Conservation (phyloP, 2,329 filamentous ascomycete species). For the Saccharata proteae region DNA sequence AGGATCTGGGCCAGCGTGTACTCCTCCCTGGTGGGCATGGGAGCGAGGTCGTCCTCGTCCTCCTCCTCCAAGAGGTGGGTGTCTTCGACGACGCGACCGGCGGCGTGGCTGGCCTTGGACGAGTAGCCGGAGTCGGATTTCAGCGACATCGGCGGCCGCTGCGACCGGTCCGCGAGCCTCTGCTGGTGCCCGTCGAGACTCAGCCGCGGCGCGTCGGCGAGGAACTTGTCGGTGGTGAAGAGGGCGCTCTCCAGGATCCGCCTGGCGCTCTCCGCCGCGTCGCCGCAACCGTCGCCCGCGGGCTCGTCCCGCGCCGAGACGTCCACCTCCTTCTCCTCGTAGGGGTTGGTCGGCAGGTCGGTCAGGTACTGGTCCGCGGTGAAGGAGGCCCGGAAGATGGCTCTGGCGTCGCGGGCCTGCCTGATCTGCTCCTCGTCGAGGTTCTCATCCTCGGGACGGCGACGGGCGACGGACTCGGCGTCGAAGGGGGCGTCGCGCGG, state of each 20-base stretch:
- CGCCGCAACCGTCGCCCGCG: constrained; percentile 1
- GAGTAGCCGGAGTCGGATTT: constrained; percentile 29
- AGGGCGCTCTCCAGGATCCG: constrained; percentile 16
- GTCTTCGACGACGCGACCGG: neutral
- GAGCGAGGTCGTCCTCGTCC: too few species aligned
- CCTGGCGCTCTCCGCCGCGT: neutral
- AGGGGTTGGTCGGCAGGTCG: constrained; percentile 18
- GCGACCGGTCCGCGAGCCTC: constrained; percentile 1
- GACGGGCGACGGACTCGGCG: neutral
- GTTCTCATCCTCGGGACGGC: neutral
- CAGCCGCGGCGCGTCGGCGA: neutral
- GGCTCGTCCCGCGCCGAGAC: constrained; percentile 3
- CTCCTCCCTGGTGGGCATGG: too few species aligned
- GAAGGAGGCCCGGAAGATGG: neutral
- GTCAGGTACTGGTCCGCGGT: constrained; percentile 18
- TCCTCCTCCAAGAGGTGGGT: too few species aligned
- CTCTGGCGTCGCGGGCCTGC: neutral
- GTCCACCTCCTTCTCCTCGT: constrained; percentile 7
- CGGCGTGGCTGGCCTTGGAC: constrained; percentile 20
- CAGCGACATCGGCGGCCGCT: constrained; percentile 3
- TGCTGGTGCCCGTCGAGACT: neutral
- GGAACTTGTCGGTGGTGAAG: constrained; percentile 10
- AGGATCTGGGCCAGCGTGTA: too few species aligned
- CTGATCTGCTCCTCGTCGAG: neutral
- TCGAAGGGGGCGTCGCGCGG: neutral